Conservation (phyloP, 768 basidiomycete genomes). For the Daedaleopsis sinensis region DNA sequence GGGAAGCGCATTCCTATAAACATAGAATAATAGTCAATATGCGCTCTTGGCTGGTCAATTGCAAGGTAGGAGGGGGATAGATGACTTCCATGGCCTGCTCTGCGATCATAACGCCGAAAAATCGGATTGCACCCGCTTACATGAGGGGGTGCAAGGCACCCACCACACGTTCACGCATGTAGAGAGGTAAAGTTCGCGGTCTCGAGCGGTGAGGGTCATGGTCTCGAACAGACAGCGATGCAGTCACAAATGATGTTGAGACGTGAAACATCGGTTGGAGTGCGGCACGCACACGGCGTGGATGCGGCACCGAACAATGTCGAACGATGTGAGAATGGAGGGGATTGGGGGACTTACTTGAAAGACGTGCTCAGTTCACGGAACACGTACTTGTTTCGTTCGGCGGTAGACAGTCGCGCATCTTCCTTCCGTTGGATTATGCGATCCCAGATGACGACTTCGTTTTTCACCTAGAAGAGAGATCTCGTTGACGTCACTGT, state of each 20-base stretch:
- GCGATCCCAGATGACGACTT: slow-evolving; percentile 90
- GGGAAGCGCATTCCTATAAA: slow-evolving; percentile 60
- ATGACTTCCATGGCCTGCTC: slow-evolving; percentile 14
- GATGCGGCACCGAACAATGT: background rate
- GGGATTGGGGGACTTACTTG: slow-evolving; percentile 55
- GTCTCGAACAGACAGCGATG: background rate
- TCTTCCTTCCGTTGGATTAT: slow-evolving; percentile 84
- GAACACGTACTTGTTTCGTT: slow-evolving; percentile 85
- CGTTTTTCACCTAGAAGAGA: slow-evolving; percentile 58
- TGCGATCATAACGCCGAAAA: background rate
- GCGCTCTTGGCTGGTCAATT: background rate
- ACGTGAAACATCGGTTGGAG: background rate
- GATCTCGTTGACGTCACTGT: background rate
- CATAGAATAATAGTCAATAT: slow-evolving; percentile 22
- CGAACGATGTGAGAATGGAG: background rate
- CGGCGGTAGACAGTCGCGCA: slow-evolving; percentile 63
- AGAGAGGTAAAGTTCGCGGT: too few relatives aligned
- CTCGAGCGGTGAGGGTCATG: background rate
- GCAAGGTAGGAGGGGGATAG: slow-evolving; percentile 1
- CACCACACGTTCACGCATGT: background rate
- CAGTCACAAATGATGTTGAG: background rate
- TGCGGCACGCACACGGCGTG: background rate
- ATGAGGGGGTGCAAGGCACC: background rate
- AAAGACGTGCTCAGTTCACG: slow-evolving; percentile 74
- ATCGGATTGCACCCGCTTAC: background rate